These are phyloP conservation scores for Rhizoclosmatium sp. DNA, from an alignment of 192 early-diverging fungal species.

Conservation along the genomic window DNA sequence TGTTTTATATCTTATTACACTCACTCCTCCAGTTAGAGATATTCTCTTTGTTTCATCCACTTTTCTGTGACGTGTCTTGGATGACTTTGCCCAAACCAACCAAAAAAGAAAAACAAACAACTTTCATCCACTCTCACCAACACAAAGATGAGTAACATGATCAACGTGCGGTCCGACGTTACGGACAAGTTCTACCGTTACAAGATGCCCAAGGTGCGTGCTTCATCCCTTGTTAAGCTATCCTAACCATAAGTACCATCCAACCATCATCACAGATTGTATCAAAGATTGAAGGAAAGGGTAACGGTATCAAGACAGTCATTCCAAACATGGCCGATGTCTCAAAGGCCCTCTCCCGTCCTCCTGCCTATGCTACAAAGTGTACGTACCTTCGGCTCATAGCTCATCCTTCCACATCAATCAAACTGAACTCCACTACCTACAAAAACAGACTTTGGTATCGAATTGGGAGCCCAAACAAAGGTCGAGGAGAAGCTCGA, in stretches of 20 bases:
- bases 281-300: constrained; percentile 92
- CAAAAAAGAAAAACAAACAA: background rate
- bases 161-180: constrained; percentile 90
- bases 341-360: constrained; percentile 85
- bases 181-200: constrained; percentile 97
- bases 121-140: background rate
- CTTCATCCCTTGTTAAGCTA: background rate
- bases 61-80: no score
- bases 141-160: constrained; percentile 29
- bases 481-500: constrained; percentile 90
- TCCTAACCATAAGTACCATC: constrained; percentile 58
- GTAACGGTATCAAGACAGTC: constrained; percentile 99
- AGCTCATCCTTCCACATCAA: background rate
- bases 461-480: constrained; percentile 93
- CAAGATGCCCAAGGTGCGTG: constrained; percentile 92
- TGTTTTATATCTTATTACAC: no score
- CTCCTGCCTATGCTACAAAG: constrained; percentile 76
- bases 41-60: no score
- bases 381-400: constrained; percentile 32
- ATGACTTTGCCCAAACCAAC: background rate
- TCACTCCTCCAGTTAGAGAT: no score
- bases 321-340: constrained; percentile 97
- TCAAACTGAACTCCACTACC: background rate
- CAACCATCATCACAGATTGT: constrained; percentile 48
- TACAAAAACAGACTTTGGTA: constrained; percentile 83